These are phyloP conservation scores for Cryptosporidium ryanae DNA, from an alignment of 169 alveolate genomes.

Conservation along the genomic window DNA sequence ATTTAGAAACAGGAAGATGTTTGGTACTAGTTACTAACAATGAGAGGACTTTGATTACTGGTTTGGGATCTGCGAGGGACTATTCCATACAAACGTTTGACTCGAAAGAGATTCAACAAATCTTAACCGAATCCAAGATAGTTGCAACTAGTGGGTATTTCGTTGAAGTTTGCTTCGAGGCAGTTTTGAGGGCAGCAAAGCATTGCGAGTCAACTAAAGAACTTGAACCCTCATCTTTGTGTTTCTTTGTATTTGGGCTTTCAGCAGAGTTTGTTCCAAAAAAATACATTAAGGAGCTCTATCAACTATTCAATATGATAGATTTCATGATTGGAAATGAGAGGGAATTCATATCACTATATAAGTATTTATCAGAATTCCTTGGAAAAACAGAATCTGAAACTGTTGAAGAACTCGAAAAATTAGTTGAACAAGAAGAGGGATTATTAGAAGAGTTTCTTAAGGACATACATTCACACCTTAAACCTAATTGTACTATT, in stretches of 20 bases:
- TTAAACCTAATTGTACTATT: conserved; percentile 37
- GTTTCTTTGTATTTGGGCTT: conserved; percentile 47
- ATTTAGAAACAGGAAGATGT: conserved; percentile 54
- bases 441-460: conserved; percentile 25
- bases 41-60: conserved; percentile 51
- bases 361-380: neutral
- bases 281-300: conserved; percentile 23
- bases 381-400: neutral
- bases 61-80: conserved; percentile 64
- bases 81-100: conserved; percentile 41
- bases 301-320: conserved; percentile 15
- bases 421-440: neutral
- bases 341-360: conserved; percentile 28
- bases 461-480: conserved; percentile 11
- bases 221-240: neutral
- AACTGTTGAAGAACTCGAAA: neutral
- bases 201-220: neutral
- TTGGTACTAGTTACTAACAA: conserved; percentile 52
- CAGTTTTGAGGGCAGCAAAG: conserved; percentile 37
- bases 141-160: conserved; percentile 70
- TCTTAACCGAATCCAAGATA: conserved; percentile 7
- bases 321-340: conserved; percentile 54
- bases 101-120: conserved; percentile 9
- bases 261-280: conserved; percentile 44
- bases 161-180: conserved; percentile 66